A percentile compares a stretch with the other conserved stretches of the same genome.
phyloP scores from a whole-genome alignment of 2,329 filamentous ascomycete species.

The Pseudonectria foliicola region DNA sequence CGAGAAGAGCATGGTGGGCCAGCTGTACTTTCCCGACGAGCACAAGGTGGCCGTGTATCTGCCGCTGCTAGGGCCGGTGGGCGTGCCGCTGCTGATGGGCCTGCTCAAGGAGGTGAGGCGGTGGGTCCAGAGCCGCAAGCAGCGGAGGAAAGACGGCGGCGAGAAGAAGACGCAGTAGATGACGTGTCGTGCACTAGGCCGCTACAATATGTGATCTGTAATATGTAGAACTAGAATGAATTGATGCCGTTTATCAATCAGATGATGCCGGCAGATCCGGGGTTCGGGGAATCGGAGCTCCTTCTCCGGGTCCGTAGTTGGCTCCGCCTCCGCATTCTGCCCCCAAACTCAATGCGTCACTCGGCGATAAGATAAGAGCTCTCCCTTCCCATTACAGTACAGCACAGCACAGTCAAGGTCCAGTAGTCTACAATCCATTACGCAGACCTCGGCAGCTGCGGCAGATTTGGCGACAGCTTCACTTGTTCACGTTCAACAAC shows the following conservation, averaged over 20 bases:
- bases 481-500: too few species aligned
- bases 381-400: too few species aligned
- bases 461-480: too few species aligned
- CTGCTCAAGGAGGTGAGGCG: constrained; percentile 73
- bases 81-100: constrained; percentile 81
- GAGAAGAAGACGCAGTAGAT: constrained; percentile 30
- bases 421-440: too few species aligned
- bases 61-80: constrained; percentile 81
- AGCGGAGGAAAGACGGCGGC: constrained; percentile 33
- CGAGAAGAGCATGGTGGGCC: constrained; percentile 97
- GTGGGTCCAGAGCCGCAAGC: constrained; percentile 42
- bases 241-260: too few species aligned
- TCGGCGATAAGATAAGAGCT: too few species aligned
- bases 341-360: too few species aligned
- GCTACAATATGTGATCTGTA: neutral
- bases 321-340: too few species aligned
- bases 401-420: neutral
- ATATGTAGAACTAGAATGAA: neutral
- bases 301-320: too few species aligned
- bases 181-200: neutral
- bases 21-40: constrained; percentile 97
- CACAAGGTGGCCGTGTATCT: constrained; percentile 97
- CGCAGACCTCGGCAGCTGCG: too few species aligned
- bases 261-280: too few species aligned
- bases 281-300: too few species aligned